phyloP scores from a whole-genome alignment of 2,329 filamentous ascomycete species.

The Verticillium nubilum region DNA sequence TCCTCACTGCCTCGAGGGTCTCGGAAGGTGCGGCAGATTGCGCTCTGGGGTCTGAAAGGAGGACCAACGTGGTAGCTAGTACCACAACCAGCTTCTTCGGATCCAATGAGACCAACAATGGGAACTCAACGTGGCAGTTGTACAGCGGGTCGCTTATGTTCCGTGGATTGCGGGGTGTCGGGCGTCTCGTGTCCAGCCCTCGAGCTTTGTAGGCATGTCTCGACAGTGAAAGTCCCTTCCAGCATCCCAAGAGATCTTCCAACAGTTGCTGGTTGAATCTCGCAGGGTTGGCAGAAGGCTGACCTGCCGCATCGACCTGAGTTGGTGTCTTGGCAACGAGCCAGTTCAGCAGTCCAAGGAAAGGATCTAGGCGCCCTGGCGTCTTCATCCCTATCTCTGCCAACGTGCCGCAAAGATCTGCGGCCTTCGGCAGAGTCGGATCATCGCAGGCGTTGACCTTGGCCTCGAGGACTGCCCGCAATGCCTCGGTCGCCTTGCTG shows the following conservation, averaged over 20 bases:
- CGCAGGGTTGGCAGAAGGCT: not conserved
- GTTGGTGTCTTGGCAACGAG: not conserved
- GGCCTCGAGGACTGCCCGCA: not conserved
- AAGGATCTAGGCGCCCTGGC: slow-evolving; percentile 3
- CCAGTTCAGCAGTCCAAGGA: slow-evolving; percentile 2
- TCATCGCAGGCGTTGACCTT: slow-evolving; percentile 1
- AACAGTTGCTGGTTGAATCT: slow-evolving; percentile 6
- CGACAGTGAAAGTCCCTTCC: slow-evolving; percentile 28
- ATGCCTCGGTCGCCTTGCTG: not conserved
- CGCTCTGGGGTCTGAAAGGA: slow-evolving; percentile 6
- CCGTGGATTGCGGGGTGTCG: slow-evolving; percentile 4
- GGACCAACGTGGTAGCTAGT: slow-evolving; percentile 8
- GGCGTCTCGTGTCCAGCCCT: not conserved
- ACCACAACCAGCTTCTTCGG: slow-evolving; percentile 1
- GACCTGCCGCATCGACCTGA: not conserved
- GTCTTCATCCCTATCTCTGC: slow-evolving; percentile 2
- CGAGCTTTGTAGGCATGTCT: slow-evolving; percentile 15
- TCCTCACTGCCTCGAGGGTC: slow-evolving; percentile 2
- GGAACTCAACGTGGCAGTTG: slow-evolving; percentile 15
- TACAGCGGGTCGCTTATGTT: slow-evolving; percentile 15
- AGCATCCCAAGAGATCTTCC: slow-evolving; percentile 25
- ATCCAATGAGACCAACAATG: not conserved
- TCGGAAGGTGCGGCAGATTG: not conserved
- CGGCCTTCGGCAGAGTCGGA: slow-evolving; percentile 1
- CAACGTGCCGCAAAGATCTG: slow-evolving; percentile 7